These are phyloP conservation scores for Astrothelium subdiscretum DNA, from an alignment of 495 filamentous ascomycete genomes.

Conservation along the genomic window DNA sequence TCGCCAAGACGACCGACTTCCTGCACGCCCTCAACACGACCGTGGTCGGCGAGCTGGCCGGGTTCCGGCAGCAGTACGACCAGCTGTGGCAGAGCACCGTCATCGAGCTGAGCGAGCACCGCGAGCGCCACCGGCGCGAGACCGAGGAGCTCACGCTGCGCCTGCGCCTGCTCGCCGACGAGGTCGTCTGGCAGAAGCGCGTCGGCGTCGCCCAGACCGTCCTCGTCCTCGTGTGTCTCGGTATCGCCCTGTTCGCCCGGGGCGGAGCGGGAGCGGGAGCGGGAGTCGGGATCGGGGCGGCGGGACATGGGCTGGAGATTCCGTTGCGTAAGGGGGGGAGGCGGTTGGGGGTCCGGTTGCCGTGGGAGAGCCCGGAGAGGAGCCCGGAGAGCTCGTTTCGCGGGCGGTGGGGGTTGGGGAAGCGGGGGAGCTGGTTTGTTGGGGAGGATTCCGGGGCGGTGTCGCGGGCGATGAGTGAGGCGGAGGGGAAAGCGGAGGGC, in stretches of 20 bases:
- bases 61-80: conserved; percentile 78
- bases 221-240: conserved; percentile 76
- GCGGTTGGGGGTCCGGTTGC: conserved; percentile 4
- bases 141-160: conserved; percentile 70
- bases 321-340: conserved; percentile 10
- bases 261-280: conserved; percentile 31
- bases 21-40: conserved; percentile 75
- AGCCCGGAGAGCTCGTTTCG: background rate
- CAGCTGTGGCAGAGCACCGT: conserved; percentile 93
- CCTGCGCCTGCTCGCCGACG: conserved; percentile 78
- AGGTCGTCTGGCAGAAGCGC: conserved; percentile 90
- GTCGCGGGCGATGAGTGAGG: conserved; percentile 1
- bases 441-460: background rate
- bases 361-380: background rate
- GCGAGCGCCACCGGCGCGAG: conserved; percentile 68
- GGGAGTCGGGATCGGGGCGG: conserved; percentile 6
- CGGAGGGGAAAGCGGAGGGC: conserved; percentile 1
- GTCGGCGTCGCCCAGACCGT: conserved; percentile 83
- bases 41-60: conserved; percentile 71
- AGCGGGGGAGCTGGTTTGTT: background rate
- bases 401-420: background rate
- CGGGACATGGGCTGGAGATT: conserved; percentile 19
- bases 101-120: conserved; percentile 77
- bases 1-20: conserved; percentile 70
- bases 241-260: conserved; percentile 69